phyloP scores from a whole-genome alignment of 306 rosid species.

The Castanopsis chinensis region DNA sequence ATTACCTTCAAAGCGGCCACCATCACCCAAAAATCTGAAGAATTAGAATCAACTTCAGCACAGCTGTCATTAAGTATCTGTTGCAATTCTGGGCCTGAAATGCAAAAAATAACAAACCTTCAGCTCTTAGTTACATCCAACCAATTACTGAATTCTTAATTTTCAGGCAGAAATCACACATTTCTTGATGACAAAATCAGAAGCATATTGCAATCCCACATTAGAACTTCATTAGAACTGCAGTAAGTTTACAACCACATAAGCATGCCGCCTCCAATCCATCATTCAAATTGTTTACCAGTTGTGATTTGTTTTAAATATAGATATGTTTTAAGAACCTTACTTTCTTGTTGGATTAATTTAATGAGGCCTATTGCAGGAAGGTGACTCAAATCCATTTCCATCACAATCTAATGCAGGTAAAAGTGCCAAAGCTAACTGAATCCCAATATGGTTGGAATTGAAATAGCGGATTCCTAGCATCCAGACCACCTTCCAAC shows the following conservation, averaged over 20 bases:
- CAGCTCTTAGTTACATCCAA: neutral
- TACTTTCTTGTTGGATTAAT: neutral
- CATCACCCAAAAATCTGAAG: slow-evolving; percentile 95
- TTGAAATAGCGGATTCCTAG: neutral
- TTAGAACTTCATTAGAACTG: neutral
- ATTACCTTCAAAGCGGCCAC: slow-evolving; percentile 87
- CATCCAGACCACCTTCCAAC: neutral
- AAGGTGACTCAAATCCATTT: neutral
- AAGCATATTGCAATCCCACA: neutral
- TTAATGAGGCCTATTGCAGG: neutral
- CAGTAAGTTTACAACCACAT: neutral
- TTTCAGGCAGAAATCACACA: neutral
- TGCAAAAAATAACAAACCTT: slow-evolving; percentile 23
- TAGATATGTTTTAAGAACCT: too few relatives aligned
- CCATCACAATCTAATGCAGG: neutral
- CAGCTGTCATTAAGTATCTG: slow-evolving; percentile 63
- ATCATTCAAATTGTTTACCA: neutral
- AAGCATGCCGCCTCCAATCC: neutral
- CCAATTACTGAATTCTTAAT: neutral
- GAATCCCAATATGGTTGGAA: neutral
- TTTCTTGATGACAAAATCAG: neutral
- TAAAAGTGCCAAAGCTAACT: neutral
- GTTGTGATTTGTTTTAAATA: neutral
- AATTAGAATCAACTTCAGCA: slow-evolving; percentile 71
- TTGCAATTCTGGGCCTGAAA: slow-evolving; percentile 59